Percentiles rank a stretch among this genome's conserved stretches.
These are phyloP conservation scores for Mycoemilia scoparia DNA, from an alignment of 192 early-diverging fungal species.

Conservation along the genomic window DNA sequence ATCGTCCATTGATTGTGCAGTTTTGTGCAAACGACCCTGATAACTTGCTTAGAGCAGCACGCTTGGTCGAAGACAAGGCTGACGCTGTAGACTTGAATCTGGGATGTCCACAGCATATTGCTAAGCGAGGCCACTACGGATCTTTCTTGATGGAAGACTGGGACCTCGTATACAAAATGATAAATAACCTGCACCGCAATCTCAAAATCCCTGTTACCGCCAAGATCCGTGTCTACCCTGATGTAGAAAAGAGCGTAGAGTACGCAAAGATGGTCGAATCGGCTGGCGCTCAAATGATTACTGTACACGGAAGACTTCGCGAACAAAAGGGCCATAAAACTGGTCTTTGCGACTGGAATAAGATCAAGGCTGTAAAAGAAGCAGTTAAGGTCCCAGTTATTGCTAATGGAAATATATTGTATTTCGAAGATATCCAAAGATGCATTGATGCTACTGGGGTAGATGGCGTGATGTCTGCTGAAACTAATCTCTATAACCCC, in stretches of 20 bases:
- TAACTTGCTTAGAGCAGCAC: conserved; percentile 59
- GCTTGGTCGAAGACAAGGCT: conserved; percentile 60
- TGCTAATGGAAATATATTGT: conserved; percentile 97
- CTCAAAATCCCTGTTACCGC: conserved; percentile 80
- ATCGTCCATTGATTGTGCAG: conserved; percentile 75
- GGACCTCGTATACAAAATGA: conserved; percentile 41
- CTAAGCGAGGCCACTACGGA: conserved; percentile 77
- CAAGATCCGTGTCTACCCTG: conserved; percentile 85
- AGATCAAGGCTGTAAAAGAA: conserved; percentile 69
- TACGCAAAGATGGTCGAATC: conserved; percentile 94
- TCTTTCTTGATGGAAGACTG: conserved; percentile 90
- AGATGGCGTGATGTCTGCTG: conserved; percentile 91
- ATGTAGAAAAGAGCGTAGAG: conserved; percentile 71
- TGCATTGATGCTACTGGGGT: conserved; percentile 72
- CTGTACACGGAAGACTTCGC: conserved; percentile 84
- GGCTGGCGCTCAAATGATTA: conserved; percentile 79
- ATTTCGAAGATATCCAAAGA: conserved; percentile 67
- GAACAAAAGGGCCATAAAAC: conserved; percentile 97
- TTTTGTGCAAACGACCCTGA: conserved; percentile 97
- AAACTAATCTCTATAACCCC: conserved; percentile 75
- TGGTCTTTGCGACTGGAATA: conserved; percentile 88
- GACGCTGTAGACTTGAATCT: conserved; percentile 93
- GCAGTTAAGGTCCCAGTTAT: conserved; percentile 78
- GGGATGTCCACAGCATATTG: conserved; percentile 94
- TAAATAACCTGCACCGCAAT: conserved; percentile 59